phyloP scores from a whole-genome alignment of 2,329 filamentous ascomycete genomes.

The Aureobasidium uvarum region DNA sequence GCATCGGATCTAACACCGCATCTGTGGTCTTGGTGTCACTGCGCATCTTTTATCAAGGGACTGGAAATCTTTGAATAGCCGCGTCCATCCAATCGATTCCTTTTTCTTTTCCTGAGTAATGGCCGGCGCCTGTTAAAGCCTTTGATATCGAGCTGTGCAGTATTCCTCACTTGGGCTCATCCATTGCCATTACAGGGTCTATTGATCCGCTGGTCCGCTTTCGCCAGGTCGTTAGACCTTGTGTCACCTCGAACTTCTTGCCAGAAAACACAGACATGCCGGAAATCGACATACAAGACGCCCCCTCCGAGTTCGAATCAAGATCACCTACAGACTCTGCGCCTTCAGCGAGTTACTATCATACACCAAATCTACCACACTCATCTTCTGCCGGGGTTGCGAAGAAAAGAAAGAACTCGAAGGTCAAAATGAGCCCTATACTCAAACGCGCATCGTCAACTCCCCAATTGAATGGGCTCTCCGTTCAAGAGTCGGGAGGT shows the following conservation, averaged over 20 bases:
- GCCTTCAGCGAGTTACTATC: slow-evolving; percentile 2
- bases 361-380: slow-evolving; percentile 6
- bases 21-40: slow-evolving; percentile 18
- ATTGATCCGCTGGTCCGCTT: neutral
- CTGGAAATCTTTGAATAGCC: slow-evolving; percentile 12
- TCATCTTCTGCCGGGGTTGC: neutral
- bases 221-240: neutral
- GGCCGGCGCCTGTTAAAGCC: slow-evolving; percentile 10
- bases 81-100: slow-evolving; percentile 9
- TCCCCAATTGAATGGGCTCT: slow-evolving; percentile 17
- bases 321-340: slow-evolving; percentile 12
- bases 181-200: neutral
- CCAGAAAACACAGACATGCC: slow-evolving; percentile 1
- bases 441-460: slow-evolving; percentile 26
- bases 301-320: slow-evolving; percentile 1
- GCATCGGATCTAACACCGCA: slow-evolving; percentile 11
- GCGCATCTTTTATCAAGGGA: slow-evolving; percentile 7
- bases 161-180: neutral
- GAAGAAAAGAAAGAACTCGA: slow-evolving; percentile 27
- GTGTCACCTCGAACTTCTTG: neutral
- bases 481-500: slow-evolving; percentile 8
- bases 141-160: slow-evolving; percentile 18
- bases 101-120: slow-evolving; percentile 4
- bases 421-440: slow-evolving; percentile 25
- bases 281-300: slow-evolving; percentile 5